Percentiles rank a stretch among this genome's conserved stretches.
phyloP scores from a whole-genome alignment of 129 eudicot genomes.

The Flaveria ramosissima region DNA sequence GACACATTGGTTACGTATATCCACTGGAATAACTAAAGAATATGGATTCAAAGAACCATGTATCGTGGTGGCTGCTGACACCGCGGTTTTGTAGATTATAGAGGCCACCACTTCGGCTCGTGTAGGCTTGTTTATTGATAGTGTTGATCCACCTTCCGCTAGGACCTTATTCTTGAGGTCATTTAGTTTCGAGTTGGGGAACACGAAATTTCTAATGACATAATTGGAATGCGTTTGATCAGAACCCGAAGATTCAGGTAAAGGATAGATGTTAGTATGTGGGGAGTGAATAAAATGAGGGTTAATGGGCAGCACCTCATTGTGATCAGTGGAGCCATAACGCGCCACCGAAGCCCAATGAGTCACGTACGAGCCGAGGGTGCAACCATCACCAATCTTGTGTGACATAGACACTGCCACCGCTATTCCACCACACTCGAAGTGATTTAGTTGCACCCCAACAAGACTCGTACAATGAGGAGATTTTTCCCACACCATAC shows the following conservation, averaged over 20 bases:
- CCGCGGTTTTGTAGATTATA: not conserved
- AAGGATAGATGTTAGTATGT: not conserved
- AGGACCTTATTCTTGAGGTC: constrained; percentile 13
- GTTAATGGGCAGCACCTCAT: not conserved
- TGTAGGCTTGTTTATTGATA: not conserved
- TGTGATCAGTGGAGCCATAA: not conserved
- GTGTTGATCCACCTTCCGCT: not conserved
- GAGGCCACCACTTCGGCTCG: not conserved
- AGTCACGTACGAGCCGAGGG: not conserved
- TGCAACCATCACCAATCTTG: not conserved
- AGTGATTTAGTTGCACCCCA: not conserved
- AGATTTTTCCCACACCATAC: not conserved
- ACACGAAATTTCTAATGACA: not conserved
- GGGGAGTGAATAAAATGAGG: not conserved
- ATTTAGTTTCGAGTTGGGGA: not conserved
- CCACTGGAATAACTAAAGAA: not conserved
- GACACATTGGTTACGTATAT: not conserved
- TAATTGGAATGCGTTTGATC: not conserved
- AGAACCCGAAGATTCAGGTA: not conserved
- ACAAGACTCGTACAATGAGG: not conserved
- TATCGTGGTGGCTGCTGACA: not conserved
- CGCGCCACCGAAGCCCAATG: not conserved
- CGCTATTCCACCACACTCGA: not conserved
- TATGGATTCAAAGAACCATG: not conserved
- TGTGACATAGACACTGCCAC: not conserved